Percentiles rank a stretch among this genome's conserved stretches.
Evolutionary conservation across 1,139 yeast species (phyloP).

Genomic region (Yamadazyma oceani): DNA sequence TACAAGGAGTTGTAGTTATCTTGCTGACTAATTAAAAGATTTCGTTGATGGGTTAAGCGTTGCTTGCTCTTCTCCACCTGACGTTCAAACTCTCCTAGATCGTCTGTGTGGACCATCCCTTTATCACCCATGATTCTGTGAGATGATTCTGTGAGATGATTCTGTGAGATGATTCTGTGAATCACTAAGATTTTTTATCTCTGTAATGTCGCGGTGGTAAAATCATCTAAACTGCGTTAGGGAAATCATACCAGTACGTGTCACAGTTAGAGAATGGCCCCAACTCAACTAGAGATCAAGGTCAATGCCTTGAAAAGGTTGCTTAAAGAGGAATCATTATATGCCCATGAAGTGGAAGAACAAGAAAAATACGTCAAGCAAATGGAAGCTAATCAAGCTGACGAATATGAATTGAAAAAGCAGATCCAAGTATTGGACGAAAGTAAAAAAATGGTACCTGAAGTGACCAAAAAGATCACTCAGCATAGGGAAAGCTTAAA

Average conservation of each 20-base stretch:
- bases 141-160: no score
- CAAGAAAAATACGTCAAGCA: conserved; percentile 51
- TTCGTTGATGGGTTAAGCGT: conserved; percentile 10
- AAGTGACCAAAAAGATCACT: conserved; percentile 52
- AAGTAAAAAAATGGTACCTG: conserved; percentile 67
- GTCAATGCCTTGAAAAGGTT: conserved; percentile 71
- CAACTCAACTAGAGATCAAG: conserved; percentile 75
- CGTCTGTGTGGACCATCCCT: neutral
- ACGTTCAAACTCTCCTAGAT: neutral
- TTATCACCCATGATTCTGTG: conserved; percentile 44
- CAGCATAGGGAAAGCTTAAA: conserved; percentile 50
- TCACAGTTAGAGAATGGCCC: conserved; percentile 55
- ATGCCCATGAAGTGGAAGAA: conserved; percentile 63
- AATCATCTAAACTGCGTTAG: no score
- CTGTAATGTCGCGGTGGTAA: conserved; percentile 1
- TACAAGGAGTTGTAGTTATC: conserved; percentile 10
- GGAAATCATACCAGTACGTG: no score
- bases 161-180: no score
- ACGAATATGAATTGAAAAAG: conserved; percentile 72
- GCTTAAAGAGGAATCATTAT: conserved; percentile 67
- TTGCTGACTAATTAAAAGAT: conserved; percentile 11
- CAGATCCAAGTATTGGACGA: conserved; percentile 64
- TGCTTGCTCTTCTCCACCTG: neutral
- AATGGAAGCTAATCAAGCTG: conserved; percentile 48
- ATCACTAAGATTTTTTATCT: no score